These are phyloP conservation scores for Colletotrichum gloeosporioides DNA, from an alignment of 2,329 filamentous ascomycete genomes.

Conservation along the genomic window DNA sequence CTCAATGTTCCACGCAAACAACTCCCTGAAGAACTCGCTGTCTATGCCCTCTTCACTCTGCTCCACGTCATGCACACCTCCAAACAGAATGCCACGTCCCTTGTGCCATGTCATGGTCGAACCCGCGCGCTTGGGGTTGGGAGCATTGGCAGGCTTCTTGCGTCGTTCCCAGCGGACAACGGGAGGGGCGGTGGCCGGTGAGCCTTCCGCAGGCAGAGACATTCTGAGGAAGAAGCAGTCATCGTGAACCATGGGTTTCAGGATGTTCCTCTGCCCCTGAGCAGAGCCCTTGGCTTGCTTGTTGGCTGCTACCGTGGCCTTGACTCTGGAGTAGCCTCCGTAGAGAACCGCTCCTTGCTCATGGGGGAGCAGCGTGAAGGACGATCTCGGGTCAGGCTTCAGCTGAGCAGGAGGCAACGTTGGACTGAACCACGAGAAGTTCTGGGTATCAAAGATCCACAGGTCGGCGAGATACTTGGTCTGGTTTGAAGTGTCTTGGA, in stretches of 20 bases:
- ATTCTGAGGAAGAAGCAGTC: constrained; percentile 94
- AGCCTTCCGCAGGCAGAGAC: constrained; percentile 72
- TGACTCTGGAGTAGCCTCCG: constrained; percentile 92
- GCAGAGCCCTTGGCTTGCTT: constrained; percentile 69
- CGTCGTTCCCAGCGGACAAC: constrained; percentile 88
- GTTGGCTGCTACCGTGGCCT: constrained; percentile 65
- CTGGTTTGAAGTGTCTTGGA: constrained; percentile 94
- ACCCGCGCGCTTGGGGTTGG: constrained; percentile 82
- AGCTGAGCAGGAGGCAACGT: constrained; percentile 77
- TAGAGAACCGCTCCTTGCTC: constrained; percentile 89
- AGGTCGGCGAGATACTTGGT: constrained; percentile 93
- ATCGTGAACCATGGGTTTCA: constrained; percentile 90
- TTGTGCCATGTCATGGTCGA: constrained; percentile 95
- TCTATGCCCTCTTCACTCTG: constrained; percentile 94
- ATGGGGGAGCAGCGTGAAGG: constrained; percentile 90
- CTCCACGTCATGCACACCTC: constrained; percentile 92
- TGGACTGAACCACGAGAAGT: constrained; percentile 84
- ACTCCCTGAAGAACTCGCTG: constrained; percentile 92
- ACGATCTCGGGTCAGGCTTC: constrained; percentile 89
- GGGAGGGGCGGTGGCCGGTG: constrained; percentile 69
- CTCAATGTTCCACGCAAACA: constrained; percentile 95
- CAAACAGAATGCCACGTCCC: constrained; percentile 90
- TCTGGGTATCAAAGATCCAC: constrained; percentile 93
- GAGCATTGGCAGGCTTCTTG: constrained; percentile 90
- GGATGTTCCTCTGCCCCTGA: constrained; percentile 70